Evolutionary conservation across 257 asterid genomes (phyloP).

Genomic region (Rauvolfia tetraphylla): DNA sequence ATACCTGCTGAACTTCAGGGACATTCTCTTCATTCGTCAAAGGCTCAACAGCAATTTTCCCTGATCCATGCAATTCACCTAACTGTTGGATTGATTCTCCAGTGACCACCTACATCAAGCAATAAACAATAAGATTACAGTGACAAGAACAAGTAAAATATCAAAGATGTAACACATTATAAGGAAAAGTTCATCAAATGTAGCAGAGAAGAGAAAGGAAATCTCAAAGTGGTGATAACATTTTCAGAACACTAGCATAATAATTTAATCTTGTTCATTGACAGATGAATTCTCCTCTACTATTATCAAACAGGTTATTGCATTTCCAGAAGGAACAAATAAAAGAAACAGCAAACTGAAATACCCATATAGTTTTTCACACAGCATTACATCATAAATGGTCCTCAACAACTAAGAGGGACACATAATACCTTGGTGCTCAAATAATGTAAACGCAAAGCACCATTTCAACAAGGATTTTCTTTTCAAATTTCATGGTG

Average conservation of each 20-base stretch:
- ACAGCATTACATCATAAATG: not conserved
- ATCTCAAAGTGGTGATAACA: not conserved
- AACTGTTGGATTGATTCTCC: slow-evolving; percentile 26
- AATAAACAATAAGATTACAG: slow-evolving; percentile 2
- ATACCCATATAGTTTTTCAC: not conserved
- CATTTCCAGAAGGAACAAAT: not conserved
- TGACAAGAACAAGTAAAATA: not conserved
- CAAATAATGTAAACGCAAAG: not conserved
- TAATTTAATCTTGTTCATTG: not conserved
- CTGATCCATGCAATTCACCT: slow-evolving; percentile 16
- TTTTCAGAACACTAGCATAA: not conserved
- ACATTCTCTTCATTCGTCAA: slow-evolving; percentile 9
- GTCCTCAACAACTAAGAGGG: not conserved
- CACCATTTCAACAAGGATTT: not conserved
- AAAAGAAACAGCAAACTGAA: not conserved
- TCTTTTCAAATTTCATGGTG: not conserved
- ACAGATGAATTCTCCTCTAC: not conserved
- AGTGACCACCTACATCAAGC: slow-evolving; percentile 28
- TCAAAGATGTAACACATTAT: not conserved
- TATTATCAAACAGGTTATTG: not conserved
- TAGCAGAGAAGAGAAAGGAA: not conserved
- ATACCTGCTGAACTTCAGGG: slow-evolving; percentile 34
- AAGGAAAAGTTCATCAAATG: not conserved
- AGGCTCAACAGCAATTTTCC: slow-evolving; percentile 22
- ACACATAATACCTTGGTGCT: not conserved